Percentiles rank a stretch among this genome's conserved stretches.
phyloP scores from a whole-genome alignment of 2,329 filamentous ascomycete genomes.

The Hymenoscyphus linearis region DNA sequence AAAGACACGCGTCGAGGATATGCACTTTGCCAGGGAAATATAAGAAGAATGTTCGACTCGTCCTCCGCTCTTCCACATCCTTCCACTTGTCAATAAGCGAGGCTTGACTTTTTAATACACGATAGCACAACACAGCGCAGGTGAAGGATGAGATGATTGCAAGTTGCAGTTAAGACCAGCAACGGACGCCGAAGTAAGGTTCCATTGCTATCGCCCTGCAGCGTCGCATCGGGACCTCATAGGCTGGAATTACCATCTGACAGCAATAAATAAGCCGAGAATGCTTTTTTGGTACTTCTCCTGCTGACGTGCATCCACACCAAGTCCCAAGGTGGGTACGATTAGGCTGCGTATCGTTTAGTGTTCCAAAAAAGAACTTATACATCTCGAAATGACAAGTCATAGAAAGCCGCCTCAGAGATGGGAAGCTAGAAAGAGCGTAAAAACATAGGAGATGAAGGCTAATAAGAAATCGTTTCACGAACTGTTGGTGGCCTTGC shows the following conservation, averaged over 20 bases:
- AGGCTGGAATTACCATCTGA: neutral
- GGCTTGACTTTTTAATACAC: too few species aligned
- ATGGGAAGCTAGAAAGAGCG: neutral
- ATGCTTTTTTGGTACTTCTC: neutral
- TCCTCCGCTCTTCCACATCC: neutral
- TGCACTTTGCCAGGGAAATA: neutral
- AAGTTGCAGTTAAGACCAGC: neutral
- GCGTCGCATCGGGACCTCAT: neutral
- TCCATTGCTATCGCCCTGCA: neutral
- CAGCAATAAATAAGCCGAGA: neutral
- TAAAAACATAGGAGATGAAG: neutral
- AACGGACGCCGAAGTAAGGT: neutral
- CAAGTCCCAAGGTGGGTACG: neutral
- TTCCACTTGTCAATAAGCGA: neutral
- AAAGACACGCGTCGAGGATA: neutral
- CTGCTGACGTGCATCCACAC: neutral
- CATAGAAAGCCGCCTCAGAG: neutral
- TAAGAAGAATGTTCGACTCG: neutral
- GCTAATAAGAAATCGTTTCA: constrained; percentile 1
- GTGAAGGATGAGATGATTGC: constrained; percentile 1
- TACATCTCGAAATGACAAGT: neutral
- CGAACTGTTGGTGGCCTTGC: neutral
- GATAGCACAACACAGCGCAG: neutral
- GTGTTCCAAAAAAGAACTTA: neutral
- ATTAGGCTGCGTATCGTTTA: neutral